These are phyloP conservation scores for Aleurites moluccanus DNA, from an alignment of 441 rosid genomes.

Conservation along the genomic window DNA sequence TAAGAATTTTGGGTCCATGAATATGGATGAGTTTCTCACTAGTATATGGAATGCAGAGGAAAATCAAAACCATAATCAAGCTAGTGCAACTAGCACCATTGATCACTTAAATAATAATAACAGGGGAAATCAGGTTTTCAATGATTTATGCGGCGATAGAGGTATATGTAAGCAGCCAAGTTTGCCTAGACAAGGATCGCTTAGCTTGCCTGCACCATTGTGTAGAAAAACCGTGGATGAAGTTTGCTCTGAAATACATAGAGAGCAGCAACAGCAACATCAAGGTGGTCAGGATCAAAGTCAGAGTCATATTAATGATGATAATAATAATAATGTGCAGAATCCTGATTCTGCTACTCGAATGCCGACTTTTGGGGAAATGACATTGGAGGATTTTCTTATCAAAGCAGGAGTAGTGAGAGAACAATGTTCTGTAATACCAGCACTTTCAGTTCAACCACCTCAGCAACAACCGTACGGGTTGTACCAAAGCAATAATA, in stretches of 20 bases:
- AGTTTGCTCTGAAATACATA: constrained; percentile 72
- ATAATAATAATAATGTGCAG: constrained; percentile 21
- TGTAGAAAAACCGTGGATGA: constrained; percentile 84
- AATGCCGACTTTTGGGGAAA: constrained; percentile 76
- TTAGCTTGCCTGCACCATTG: constrained; percentile 72
- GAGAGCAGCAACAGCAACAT: constrained; percentile 29
- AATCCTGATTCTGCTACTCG: constrained; percentile 45
- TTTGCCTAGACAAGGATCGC: constrained; percentile 76
- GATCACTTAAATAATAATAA: constrained; percentile 24
- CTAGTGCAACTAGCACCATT: constrained; percentile 33
- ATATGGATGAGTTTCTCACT: constrained; percentile 83
- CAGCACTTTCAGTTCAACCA: constrained; percentile 20
- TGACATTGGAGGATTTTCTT: constrained; percentile 86
- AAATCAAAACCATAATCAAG: too few species aligned
- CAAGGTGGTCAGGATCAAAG: constrained; percentile 23
- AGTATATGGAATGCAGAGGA: constrained; percentile 88
- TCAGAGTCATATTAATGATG: constrained; percentile 18
- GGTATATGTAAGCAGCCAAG: constrained; percentile 47
- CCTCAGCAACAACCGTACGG: constrained; percentile 38
- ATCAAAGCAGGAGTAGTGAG: constrained; percentile 81
- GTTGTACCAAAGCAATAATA: constrained; percentile 25
- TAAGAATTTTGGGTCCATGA: constrained; percentile 86
- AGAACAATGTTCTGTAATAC: constrained; percentile 43
- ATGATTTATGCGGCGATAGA: constrained; percentile 23
- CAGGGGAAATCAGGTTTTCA: constrained; percentile 9